These are phyloP conservation scores for Trifolium subterraneum DNA, from an alignment of 306 rosid species.

Conservation along the genomic window DNA sequence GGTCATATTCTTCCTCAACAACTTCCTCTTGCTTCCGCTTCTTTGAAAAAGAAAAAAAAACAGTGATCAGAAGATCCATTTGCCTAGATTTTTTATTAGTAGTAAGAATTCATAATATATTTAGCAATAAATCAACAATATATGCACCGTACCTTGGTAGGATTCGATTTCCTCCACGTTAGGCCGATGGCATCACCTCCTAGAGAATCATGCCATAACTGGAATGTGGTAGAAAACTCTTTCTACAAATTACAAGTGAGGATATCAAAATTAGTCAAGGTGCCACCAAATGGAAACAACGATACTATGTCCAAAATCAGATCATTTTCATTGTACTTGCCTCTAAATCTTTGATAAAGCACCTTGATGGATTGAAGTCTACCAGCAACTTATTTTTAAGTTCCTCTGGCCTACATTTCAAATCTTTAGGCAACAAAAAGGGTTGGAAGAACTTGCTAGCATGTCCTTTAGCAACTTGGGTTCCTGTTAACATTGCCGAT, in stretches of 20 bases:
- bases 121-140: not conserved
- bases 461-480: constrained; percentile 65
- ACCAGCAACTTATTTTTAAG: constrained; percentile 71
- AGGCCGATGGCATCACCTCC: constrained; percentile 96
- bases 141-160: constrained; percentile 66
- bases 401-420: constrained; percentile 64
- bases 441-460: constrained; percentile 76
- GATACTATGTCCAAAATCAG: constrained; percentile 9
- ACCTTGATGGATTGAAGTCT: constrained; percentile 82
- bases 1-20: constrained; percentile 55
- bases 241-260: constrained; percentile 52
- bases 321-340: constrained; percentile 51
- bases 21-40: constrained; percentile 74
- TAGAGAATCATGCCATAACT: constrained; percentile 88
- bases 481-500: constrained; percentile 55
- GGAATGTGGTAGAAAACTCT: constrained; percentile 66
- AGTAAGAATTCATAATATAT: constrained; percentile 6
- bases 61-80: constrained; percentile 26
- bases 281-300: not conserved
- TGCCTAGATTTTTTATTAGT: not conserved
- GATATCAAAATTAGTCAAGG: constrained; percentile 32
- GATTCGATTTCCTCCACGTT: constrained; percentile 67
- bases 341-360: constrained; percentile 76
- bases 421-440: constrained; percentile 68
- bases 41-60: constrained; percentile 45